These are phyloP conservation scores for Phalaenopsis hybrid DNA, from an alignment of 116 monocot species.

Conservation along the genomic window DNA sequence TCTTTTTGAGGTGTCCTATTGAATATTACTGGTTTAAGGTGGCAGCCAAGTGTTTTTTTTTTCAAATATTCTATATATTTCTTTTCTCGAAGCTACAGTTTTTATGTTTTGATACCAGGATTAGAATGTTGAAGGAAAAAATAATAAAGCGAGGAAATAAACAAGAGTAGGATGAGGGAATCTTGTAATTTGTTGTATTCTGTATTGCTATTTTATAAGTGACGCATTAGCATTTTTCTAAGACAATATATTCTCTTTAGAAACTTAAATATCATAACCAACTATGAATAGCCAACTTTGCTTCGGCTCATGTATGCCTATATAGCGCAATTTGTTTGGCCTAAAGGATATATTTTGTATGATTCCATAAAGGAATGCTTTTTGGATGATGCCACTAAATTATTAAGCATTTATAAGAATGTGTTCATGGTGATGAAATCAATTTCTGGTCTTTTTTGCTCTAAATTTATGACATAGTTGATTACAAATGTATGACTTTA, in stretches of 20 bases:
- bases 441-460: conserved; percentile 33
- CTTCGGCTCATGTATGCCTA: background rate
- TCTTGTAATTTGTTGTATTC: background rate
- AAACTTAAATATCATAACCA: too few species aligned
- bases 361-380: background rate
- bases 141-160: background rate
- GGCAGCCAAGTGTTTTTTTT: background rate
- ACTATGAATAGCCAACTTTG: background rate
- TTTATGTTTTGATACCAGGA: background rate
- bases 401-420: background rate
- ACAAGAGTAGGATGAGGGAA: background rate
- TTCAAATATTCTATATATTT: too few species aligned
- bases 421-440: background rate
- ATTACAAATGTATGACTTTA: too few species aligned
- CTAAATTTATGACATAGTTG: too few species aligned
- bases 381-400: background rate
- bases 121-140: background rate
- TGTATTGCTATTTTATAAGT: too few species aligned
- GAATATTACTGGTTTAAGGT: too few species aligned
- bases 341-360: background rate
- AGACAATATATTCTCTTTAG: too few species aligned
- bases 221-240: too few species aligned
- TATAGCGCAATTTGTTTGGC: background rate
- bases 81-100: background rate
- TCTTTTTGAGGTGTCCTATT: background rate